These are phyloP conservation scores for Suhomyces vadensis DNA, from an alignment of 805 yeast genomes.

Conservation along the genomic window DNA sequence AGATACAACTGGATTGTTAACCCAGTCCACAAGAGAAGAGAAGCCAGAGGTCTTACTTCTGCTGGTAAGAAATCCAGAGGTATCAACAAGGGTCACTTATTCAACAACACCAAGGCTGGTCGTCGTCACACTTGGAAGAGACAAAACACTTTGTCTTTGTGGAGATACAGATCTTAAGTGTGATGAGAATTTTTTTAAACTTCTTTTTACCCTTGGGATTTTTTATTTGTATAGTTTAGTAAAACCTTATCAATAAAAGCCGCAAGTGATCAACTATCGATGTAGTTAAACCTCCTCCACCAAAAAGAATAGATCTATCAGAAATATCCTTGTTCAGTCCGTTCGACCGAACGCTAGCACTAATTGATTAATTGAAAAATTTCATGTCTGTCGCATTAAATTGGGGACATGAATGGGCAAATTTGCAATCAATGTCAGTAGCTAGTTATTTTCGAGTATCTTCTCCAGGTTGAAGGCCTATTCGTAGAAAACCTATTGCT, in stretches of 20 bases:
- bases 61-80: slow-evolving; percentile 99
- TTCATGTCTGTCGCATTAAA: too few species aligned
- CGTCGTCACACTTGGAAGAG: slow-evolving; percentile 99
- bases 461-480: too few species aligned
- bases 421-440: too few species aligned
- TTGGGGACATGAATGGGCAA: too few species aligned
- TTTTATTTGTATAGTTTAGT: slow-evolving; percentile 1
- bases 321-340: neutral
- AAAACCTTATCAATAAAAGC: slow-evolving; percentile 1
- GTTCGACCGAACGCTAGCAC: neutral
- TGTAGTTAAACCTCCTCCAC: neutral
- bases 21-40: slow-evolving; percentile 99
- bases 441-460: too few species aligned
- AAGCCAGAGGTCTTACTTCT: slow-evolving; percentile 97
- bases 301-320: too few species aligned
- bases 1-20: slow-evolving; percentile 99
- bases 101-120: slow-evolving; percentile 97
- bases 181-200: slow-evolving; percentile 6
- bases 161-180: slow-evolving; percentile 96
- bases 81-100: slow-evolving; percentile 99
- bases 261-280: neutral
- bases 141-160: slow-evolving; percentile 96
- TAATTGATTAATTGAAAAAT: too few species aligned
- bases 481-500: too few species aligned
- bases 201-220: slow-evolving; percentile 1